Evolutionary conservation across 768 basidiomycete genomes (phyloP).

Genomic region (Boletus sp.): DNA sequence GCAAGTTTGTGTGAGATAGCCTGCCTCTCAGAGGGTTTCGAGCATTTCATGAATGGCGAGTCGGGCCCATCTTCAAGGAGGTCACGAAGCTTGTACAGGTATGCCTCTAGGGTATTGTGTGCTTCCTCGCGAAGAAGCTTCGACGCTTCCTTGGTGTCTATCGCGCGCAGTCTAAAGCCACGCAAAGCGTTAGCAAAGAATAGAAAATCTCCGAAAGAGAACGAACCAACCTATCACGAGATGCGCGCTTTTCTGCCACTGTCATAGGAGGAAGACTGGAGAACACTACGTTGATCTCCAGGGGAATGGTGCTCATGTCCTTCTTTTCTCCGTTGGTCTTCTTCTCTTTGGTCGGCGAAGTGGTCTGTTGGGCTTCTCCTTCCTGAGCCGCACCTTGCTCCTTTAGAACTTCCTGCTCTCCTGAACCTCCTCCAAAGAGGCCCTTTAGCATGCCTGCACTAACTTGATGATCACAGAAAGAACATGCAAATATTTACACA

Average conservation of each 20-base stretch:
- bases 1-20: conserved; percentile 64
- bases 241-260: conserved; percentile 67
- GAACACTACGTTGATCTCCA: conserved; percentile 63
- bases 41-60: conserved; percentile 84
- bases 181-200: conserved; percentile 5
- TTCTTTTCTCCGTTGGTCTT: conserved; percentile 38
- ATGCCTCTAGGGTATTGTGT: conserved; percentile 86
- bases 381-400: conserved; percentile 26
- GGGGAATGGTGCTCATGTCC: conserved; percentile 57
- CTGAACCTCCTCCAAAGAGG: conserved; percentile 68
- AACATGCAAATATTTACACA: conserved; percentile 28
- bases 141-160: conserved; percentile 74
- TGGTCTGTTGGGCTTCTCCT: conserved; percentile 31
- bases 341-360: conserved; percentile 34
- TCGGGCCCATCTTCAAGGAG: conserved; percentile 65
- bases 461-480: conserved; percentile 12
- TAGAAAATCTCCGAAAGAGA: neutral
- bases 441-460: conserved; percentile 78
- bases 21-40: conserved; percentile 66
- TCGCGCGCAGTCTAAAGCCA: conserved; percentile 62
- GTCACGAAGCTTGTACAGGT: conserved; percentile 89
- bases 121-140: conserved; percentile 86
- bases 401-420: conserved; percentile 33
- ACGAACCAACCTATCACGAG: conserved; percentile 64
- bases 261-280: conserved; percentile 73